Evolutionary conservation across 257 asterid species (phyloP).

Genomic region (Haberlea rhodopensis): DNA sequence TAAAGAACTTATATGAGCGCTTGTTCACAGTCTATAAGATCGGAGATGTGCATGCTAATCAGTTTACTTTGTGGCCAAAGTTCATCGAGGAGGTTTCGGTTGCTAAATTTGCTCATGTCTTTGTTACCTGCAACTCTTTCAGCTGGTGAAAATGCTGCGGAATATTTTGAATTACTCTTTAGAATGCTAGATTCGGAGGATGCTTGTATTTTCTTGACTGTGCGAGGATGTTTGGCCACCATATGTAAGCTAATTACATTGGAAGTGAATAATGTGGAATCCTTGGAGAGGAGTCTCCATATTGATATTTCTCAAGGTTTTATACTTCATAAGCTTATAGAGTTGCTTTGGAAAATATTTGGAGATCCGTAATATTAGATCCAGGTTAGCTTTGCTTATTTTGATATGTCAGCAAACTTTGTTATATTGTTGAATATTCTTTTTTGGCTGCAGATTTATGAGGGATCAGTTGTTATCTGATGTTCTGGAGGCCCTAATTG

Average conservation of each 20-base stretch:
- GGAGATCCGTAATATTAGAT: conserved; percentile 92
- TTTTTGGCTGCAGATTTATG: conserved; percentile 70
- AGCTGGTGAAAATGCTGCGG: conserved; percentile 98
- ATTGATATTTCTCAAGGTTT: conserved; percentile 97
- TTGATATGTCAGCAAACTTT: conserved; percentile 9
- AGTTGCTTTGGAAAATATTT: conserved; percentile 94
- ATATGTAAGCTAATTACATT: conserved; percentile 74
- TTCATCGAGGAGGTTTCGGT: conserved; percentile 75
- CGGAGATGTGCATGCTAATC: conserved; percentile 97
- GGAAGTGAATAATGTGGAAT: conserved; percentile 83
- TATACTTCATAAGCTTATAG: conserved; percentile 96
- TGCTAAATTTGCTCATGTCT: conserved; percentile 83
- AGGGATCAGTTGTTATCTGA: conserved; percentile 80
- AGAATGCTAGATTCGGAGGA: conserved; percentile 94
- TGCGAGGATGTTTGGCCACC: conserved; percentile 73
- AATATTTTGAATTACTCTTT: conserved; percentile 88
- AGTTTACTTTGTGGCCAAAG: conserved; percentile 93
- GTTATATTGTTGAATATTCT: conserved; percentile 14
- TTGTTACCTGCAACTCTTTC: conserved; percentile 87
- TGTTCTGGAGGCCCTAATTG: conserved; percentile 96
- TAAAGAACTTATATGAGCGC: conserved; percentile 96
- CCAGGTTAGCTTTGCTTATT: conserved; percentile 51
- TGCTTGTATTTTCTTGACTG: conserved; percentile 91
- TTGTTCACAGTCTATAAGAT: conserved; percentile 95
- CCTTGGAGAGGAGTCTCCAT: conserved; percentile 95